These are phyloP conservation scores for Pseudogymnoascus sp. DNA, from an alignment of 2,329 filamentous ascomycete genomes.

Conservation along the genomic window DNA sequence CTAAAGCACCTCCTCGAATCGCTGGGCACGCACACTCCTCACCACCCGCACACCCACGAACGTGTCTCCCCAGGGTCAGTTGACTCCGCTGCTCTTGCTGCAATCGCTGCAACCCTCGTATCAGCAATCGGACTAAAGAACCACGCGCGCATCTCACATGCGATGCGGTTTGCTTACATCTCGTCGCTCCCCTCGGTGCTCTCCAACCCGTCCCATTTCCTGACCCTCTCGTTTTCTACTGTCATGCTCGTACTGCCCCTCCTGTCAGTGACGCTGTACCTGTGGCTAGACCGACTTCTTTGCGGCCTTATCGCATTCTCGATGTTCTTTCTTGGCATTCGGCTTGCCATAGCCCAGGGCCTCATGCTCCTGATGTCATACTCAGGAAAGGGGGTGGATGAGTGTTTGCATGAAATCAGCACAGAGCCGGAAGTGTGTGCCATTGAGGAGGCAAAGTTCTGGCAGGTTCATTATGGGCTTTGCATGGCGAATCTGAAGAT, in stretches of 20 bases:
- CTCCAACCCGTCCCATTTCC: constrained; percentile 89
- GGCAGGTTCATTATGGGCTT: constrained; percentile 96
- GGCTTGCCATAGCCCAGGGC: constrained; percentile 77
- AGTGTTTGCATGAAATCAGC: constrained; percentile 79
- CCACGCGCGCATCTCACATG: constrained; percentile 83
- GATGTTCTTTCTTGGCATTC: constrained; percentile 82
- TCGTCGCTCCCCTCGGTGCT: constrained; percentile 77
- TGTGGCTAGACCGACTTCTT: constrained; percentile 75
- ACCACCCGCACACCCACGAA: constrained; percentile 61
- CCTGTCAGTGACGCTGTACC: constrained; percentile 71
- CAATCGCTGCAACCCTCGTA: constrained; percentile 73
- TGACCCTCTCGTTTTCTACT: constrained; percentile 80
- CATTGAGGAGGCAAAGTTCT: constrained; percentile 89
- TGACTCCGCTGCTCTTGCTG: constrained; percentile 72
- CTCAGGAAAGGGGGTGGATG: constrained; percentile 30
- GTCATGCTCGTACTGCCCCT: constrained; percentile 76
- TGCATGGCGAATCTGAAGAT: constrained; percentile 93
- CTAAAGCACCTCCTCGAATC: constrained; percentile 84
- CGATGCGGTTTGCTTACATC: constrained; percentile 80
- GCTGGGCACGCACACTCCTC: constrained; percentile 61
- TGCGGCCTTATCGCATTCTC: constrained; percentile 73
- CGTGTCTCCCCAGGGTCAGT: constrained; percentile 67
- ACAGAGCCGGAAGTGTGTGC: constrained; percentile 66
- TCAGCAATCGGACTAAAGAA: constrained; percentile 85
- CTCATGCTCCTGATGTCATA: constrained; percentile 97